Evolutionary conservation across 306 rosid species (phyloP).

Genomic region (Lablab purpureus): DNA sequence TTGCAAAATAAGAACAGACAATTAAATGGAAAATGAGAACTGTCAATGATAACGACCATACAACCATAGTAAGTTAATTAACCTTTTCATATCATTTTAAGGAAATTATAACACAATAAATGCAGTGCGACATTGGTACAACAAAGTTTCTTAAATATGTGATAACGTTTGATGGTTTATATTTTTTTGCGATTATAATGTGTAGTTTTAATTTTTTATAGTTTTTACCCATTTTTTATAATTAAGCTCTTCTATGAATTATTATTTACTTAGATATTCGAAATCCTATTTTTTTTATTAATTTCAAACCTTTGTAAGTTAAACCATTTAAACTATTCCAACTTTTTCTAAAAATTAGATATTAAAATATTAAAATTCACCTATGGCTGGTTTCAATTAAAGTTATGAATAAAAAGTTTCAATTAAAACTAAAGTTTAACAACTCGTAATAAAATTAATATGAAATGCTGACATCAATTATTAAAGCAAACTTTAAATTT

Average conservation of each 20-base stretch:
- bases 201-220: not conserved
- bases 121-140: not conserved
- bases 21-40: not conserved
- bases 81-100: conserved; percentile 14
- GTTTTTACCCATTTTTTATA: not conserved
- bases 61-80: conserved; percentile 11
- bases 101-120: not conserved
- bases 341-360: no score
- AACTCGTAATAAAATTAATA: no score
- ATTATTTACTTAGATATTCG: not conserved
- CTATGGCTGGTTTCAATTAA: no score
- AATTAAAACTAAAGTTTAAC: no score
- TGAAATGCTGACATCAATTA: not conserved
- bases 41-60: not conserved
- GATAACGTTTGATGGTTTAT: not conserved
- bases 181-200: not conserved
- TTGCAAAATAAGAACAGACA: not conserved
- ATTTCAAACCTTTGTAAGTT: no score
- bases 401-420: no score
- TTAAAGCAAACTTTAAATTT: not conserved
- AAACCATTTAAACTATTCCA: no score
- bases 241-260: not conserved
- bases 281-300: not conserved
- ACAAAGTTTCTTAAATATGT: not conserved
- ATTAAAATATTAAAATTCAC: no score